Base-by-base conservation (phyloP, 495 filamentous ascomycete genomes). In the Neurospora sp. region DNA sequence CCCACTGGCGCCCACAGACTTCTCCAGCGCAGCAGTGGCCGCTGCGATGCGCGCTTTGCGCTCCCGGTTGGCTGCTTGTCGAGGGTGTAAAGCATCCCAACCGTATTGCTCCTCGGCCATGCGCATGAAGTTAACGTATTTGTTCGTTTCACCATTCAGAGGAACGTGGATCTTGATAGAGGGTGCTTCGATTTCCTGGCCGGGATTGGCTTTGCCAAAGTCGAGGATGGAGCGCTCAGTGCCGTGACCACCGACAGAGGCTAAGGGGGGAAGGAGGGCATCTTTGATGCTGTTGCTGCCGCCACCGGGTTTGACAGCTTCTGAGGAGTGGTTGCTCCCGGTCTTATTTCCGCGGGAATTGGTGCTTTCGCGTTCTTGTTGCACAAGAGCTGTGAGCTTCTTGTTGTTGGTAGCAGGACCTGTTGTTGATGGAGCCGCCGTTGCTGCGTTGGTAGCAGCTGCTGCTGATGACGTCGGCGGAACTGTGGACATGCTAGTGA, bases 101-200 rank as follows among this genome's bases (percentile, higher is more conserved):
- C 96, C 96, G 80, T 98, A 98, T 72, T 89, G 90, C 70, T 97
- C 94, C 79, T 97, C 93, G 27, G 96, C 95, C 78, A 98, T 84
- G 68, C 93, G 93, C 74, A 95, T 94, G 77, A 98, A 98, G 80
- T 98, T 98, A 80, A 99, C 88, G 74, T 95, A 95, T 71, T 94
- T 92, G 79, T 97, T 96, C 18, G 86, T 89, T 74, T 91, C 90
- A 38, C 92, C 92, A 42, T 71, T 70, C 45, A 99, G 82, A 1
- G 93, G 89, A 72, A 99, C 88, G 70, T 93, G 89, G 3, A 99
- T 83, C 72, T 96, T 85, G 73, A 99, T 96, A 68, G 91, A 97
- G 3, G 94, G 92, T 31, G 91, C 89, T 14, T 84, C 75, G 8
- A 77, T 72, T 82, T 78, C 88, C 45, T 88, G 77, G 80, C 88